Base-by-base conservation (phyloP, 306 rosid genomes). In the Corylus avellana region DNA sequence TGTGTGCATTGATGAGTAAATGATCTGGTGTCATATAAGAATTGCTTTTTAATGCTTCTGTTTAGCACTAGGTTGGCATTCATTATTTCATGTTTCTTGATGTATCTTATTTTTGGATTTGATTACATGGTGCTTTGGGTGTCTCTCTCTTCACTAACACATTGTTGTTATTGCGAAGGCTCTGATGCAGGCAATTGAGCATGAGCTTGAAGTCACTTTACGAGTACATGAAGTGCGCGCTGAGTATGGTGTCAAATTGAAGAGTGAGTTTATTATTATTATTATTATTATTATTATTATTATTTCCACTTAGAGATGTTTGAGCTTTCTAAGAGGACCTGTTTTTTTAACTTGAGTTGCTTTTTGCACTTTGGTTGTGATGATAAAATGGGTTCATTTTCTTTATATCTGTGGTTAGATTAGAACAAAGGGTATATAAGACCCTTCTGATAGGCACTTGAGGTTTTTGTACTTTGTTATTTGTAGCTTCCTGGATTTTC, bases 161-260 rank as follows among this genome's bases (percentile, higher is more conserved):
- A 57, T 42, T 82, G 56, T 66, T 66, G 80, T 76, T 81, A 74
- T 29, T 73, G 29, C 47, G 78, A 75, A 95, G 99, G 97, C 96
- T 81, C 83, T 95, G 79, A 91, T 90, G 97, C 96, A 93, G 77
- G 86, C 83, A 80, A 90, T 95, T 72, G 98, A 95, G 82, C 96
- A 93, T 54, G 98, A 95, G 62, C 98, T 95, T 81, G 99, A 95
- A 89, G 97, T 95, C 83, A 91, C 89, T 0, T 94, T 93, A 35
- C 88, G 97, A 72, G 96, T 92, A 37, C 93, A 95, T 80, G 99
- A 95, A 91, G 99, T 95, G 11, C 98, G 99, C 57, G 77, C 86
- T 54, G 98, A 89, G 79, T 93, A 95, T 73, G 97, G 74, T 93
- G 97, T 73, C 99, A 93, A 86, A 91, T 84, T 84, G 96, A 91